Evolutionary conservation across 1,139 yeast genomes (phyloP).

Genomic region (Casaregolazyma suthepensis): DNA sequence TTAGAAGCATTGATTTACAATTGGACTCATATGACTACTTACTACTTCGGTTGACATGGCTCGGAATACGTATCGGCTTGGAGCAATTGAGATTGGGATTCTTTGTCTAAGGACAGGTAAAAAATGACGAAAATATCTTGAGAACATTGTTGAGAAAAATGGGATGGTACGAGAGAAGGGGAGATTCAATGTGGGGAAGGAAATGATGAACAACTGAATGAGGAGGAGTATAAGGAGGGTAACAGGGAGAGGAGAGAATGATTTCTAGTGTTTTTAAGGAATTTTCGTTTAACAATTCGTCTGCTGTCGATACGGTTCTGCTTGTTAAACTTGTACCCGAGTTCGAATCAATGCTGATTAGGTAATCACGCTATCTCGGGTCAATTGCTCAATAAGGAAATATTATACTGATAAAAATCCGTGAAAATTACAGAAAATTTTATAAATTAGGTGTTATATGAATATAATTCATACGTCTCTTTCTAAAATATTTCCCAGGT

Average conservation of each 20-base stretch:
- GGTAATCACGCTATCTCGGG: background rate
- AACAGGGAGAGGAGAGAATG: background rate
- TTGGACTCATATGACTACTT: background rate
- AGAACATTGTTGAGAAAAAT: background rate
- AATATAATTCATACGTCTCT: background rate
- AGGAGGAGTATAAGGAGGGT: background rate
- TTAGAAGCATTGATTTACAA: background rate
- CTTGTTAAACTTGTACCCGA: background rate
- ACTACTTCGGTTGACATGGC: conserved; percentile 7
- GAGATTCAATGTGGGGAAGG: background rate
- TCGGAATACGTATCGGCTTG: conserved; percentile 2
- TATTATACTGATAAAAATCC: background rate
- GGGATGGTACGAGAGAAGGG: background rate
- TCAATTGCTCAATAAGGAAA: background rate
- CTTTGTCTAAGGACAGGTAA: background rate
- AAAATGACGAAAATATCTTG: background rate
- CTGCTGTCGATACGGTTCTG: background rate
- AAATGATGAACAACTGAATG: background rate
- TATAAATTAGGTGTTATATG: background rate
- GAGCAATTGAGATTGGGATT: background rate
- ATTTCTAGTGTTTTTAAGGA: background rate
- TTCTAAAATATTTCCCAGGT: too few species aligned
- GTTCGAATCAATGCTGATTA: background rate
- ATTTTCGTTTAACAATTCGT: background rate
- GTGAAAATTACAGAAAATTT: background rate